Conservation (phyloP, 2,329 filamentous ascomycete species). For the Aaosphaeria arxii region DNA sequence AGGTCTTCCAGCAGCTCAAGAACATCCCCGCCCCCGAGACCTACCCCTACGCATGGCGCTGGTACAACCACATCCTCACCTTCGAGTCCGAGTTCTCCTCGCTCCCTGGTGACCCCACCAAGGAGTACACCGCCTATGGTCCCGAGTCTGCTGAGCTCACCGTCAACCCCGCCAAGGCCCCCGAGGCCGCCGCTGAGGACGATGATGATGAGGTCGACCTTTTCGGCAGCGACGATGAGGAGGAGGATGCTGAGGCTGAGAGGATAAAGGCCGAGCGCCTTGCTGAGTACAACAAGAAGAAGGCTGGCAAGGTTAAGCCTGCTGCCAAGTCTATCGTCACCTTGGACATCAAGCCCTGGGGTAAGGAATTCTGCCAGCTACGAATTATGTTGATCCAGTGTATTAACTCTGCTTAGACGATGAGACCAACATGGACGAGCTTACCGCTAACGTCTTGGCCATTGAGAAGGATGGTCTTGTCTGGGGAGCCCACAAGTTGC, state of each 20-base stretch:
- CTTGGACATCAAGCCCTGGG: conserved; percentile 97
- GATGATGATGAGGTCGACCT: conserved; percentile 73
- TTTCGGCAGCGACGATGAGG: conserved; percentile 88
- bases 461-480: conserved; percentile 93
- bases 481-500: conserved; percentile 89
- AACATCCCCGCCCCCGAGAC: conserved; percentile 74
- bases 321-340: conserved; percentile 96
- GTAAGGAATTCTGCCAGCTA: conserved; percentile 55
- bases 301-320: conserved; percentile 87
- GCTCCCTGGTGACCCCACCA: conserved; percentile 86
- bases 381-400: background rate
- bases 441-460: conserved; percentile 76
- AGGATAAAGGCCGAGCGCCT: conserved; percentile 84
- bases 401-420: conserved; percentile 59
- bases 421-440: conserved; percentile 83
- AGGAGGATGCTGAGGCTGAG: conserved; percentile 66
- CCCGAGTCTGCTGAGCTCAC: conserved; percentile 76
- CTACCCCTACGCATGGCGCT: conserved; percentile 91
- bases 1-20: conserved; percentile 86
- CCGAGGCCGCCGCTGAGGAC: conserved; percentile 56
- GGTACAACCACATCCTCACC: conserved; percentile 97
- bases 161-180: conserved; percentile 82
- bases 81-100: conserved; percentile 91
- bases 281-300: conserved; percentile 94
- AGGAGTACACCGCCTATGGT: conserved; percentile 86